Base-by-base conservation (phyloP, 352 stramenopile genomes). In the Globisporangium emineosum region DNA sequence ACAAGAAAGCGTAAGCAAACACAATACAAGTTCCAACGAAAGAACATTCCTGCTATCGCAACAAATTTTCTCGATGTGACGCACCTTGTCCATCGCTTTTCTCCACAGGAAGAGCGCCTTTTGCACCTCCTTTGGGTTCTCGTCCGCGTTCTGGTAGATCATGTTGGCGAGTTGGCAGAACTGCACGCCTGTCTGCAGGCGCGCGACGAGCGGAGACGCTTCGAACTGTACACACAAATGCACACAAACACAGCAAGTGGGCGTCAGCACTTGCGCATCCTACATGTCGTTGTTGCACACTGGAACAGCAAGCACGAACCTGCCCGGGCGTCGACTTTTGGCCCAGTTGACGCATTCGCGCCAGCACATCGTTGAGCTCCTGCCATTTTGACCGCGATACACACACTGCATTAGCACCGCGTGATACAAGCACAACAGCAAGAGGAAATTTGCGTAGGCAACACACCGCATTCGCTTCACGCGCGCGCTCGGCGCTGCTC, bases 81-180 rank as follows among this genome's bases (percentile, higher is more conserved):
- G 7, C 25, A 88, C 81, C 66, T 89, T 90, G 27, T 93, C 81
- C 75, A 93, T 93, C 33, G 85, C 87, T 17, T 88, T 89, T 37
- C 79, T 85, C 87, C 87, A 95, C 6, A 93, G 67, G 32, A 86
- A 79, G 42, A 91, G 68, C 53, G 86, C 80, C 65, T 93, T 94
- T 49, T 91, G 72, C 29, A 88, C 70, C 62, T 93, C 83, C 50
- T 73, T 66, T 2, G 75, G 58, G 30, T 88, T 88, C 35, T 79
- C 76, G 7, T 73, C 71, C 2, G 81, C 72, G 54, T 95, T 95
- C 64, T 80, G 81, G 76, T 90, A 95, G 58, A 95, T 91, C 75
- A 93, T 86, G 66, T 93, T 91, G 57, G 78, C 87, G 17, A 95
- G 65, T 2, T 81, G 79, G 45, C 86, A 89, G 45, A 85, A 81